Percentiles rank a stretch among this genome's conserved stretches.
Conservation (phyloP, 257 asterid species). For the Marsdenia floribunda region DNA sequence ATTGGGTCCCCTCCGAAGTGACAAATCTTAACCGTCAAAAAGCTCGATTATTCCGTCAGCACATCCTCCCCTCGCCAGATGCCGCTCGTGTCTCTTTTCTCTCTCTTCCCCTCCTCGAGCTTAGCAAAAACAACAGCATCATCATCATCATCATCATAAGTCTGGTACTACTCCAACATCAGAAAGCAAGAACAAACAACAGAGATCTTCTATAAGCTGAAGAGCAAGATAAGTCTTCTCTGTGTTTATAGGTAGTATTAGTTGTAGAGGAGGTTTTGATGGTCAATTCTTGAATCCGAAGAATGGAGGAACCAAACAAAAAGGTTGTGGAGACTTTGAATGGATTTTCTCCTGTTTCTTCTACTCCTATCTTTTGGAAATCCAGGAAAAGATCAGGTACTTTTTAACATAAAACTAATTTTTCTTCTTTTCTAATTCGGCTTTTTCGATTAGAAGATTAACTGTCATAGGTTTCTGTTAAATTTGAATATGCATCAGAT, state of each 20-base stretch:
- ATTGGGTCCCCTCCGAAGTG: constrained; percentile 7
- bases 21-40: constrained; percentile 33
- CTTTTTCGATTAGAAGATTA: not conserved
- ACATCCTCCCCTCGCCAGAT: not conserved
- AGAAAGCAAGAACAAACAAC: not conserved
- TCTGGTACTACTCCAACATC: not conserved
- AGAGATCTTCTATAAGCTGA: not conserved
- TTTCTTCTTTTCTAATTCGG: not conserved
- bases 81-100: not conserved
- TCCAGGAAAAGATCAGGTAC: constrained; percentile 66
- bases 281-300: constrained; percentile 13
- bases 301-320: constrained; percentile 47
- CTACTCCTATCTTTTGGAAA: constrained; percentile 80
- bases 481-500: not conserved
- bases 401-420: not conserved
- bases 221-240: not conserved
- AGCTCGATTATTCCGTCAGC: constrained; percentile 23
- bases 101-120: not conserved
- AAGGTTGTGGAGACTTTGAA: constrained; percentile 32
- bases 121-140: constrained; percentile 4
- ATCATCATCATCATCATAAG: not conserved
- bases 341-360: constrained; percentile 72
- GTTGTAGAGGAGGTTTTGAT: constrained; percentile 5
- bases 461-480: not conserved
- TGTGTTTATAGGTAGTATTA: not conserved